phyloP scores from a whole-genome alignment of 495 filamentous ascomycete genomes.

The Friedmanniomyces simplex region DNA sequence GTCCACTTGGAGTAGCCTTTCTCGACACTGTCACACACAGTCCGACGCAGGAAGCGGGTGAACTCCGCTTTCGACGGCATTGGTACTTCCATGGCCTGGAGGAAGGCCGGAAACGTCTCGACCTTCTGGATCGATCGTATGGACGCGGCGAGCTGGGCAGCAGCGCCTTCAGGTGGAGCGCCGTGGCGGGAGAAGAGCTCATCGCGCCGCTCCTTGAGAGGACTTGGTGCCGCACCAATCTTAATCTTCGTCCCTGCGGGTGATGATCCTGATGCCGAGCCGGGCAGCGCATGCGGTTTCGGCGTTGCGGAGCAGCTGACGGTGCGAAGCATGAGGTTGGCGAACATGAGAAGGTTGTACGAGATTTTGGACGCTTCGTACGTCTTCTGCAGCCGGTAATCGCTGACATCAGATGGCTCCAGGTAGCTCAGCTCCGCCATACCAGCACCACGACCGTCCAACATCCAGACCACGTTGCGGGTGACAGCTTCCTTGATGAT shows the following conservation, averaged over 20 bases:
- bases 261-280: not conserved
- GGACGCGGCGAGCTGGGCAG: constrained; percentile 31
- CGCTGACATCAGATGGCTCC: constrained; percentile 32
- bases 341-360: constrained; percentile 43
- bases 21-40: constrained; percentile 32
- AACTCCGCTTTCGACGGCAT: constrained; percentile 26
- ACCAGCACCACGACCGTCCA: constrained; percentile 33
- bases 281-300: not conserved
- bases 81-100: constrained; percentile 35
- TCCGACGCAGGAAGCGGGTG: constrained; percentile 31
- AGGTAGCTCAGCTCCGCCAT: constrained; percentile 39
- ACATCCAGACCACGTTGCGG: constrained; percentile 44
- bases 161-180: constrained; percentile 35
- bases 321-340: constrained; percentile 38
- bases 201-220: constrained; percentile 33
- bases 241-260: not conserved
- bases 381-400: constrained; percentile 40
- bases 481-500: constrained; percentile 42
- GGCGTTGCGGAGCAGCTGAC: constrained; percentile 28
- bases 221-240: constrained; percentile 10
- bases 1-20: constrained; percentile 36
- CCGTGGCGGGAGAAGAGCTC: constrained; percentile 41
- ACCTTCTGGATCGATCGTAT: constrained; percentile 38
- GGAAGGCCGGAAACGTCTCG: constrained; percentile 36
- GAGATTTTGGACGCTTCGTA: constrained; percentile 39